Evolutionary conservation across 2,329 filamentous ascomycete genomes (phyloP), one percentile per base, ranked within the genome.

Genomic region (Nothophaeocryptopus gaeumannii): DNA sequence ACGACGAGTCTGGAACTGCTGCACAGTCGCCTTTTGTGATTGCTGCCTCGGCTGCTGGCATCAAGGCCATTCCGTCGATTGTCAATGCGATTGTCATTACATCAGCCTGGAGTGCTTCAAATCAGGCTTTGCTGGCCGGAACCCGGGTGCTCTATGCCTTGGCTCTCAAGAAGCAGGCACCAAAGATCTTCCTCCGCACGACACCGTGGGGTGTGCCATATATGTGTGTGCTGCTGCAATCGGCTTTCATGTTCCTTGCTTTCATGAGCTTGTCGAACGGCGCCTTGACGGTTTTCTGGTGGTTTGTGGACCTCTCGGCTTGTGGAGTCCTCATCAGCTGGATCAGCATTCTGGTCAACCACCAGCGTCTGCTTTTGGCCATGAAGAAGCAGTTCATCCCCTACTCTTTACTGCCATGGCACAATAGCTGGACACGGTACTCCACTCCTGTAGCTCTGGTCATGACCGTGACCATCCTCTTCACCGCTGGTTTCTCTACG

Each of bases 1-100:
- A 54, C 36, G 51, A 58, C 36, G 50, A 58, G 32, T 60, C 61
- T 16, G 66, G 67, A 0, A 70, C 65, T 0, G 73, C 72, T 5
- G 64, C 64, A 7, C 68, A 71, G 8, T 78, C 75, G 5, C 78
- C 78, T 0, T 80, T 76, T 64, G 78, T 78, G 29, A 79, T 88
- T 55, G 79, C 79, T 13, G 80, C 82, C 55, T 70, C 78, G 50
- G 74, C 80, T 53, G 81, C 82, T 10, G 80, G 81, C 33, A 79
- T 88, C 41, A 63, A 66, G 1, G 78, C 77, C 2, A 75, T 87
- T 12, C 54, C 84, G 56, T 80, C 80, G 50, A 75, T 86, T 55
- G 83, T 88, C 70, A 88, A 88, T 63, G 83, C 78, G 15, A 80
- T 80, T 12, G 79, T 87, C 57, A 72, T 87, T 44, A 83, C 85